Base-by-base conservation (phyloP, 805 yeast species). In the Diddensiella caesifluorescens region DNA sequence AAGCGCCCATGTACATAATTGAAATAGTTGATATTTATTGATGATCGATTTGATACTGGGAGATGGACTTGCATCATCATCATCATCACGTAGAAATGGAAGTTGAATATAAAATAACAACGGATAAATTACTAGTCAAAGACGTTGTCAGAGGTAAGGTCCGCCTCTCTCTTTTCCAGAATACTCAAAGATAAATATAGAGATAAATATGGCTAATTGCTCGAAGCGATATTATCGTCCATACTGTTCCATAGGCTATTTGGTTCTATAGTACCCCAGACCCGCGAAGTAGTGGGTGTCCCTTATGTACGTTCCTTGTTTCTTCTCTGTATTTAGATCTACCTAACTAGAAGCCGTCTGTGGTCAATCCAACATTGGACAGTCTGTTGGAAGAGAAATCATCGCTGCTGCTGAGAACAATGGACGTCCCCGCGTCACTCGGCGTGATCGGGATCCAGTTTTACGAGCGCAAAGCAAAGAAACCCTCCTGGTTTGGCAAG, bases 181-280 rank as follows among this genome's bases (percentile, higher is more conserved):
- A 28, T 9, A 35, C 47, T 51, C 45, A 46, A 48, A 25, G 10
- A 25, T n/a, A n/a, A n/a, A n/a, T n/a, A n/a, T n/a, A 25, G 10
- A 9, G 10, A 25, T 25, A 9, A 25, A 25, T 25, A 25, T 25
- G 27, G 9, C 27, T 25, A 25, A 25, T 25, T 4, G 13, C 21
- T 9, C 20, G 9, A 13, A 68, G 85, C 83, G 1, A 61, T 81
- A 21, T 57, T 84, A 41, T 78, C 84, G 67, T 66, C 84, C 2
- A 75, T 83, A 15, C 74, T 83, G 56, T 83, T 83, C 58, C 75
- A 78, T 42, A 63, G 94, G 33, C 63, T 81, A 21, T 77, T 84
- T 55, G 90, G 89, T 0, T 70, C 79, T 1, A 65, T 81, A 13
- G 59, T 63, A 1, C 87, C 89, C 1, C 59, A 64, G 12, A 70